Evolutionary conservation across 495 filamentous ascomycete genomes (phyloP).

Genomic region (Neurospora pannonica): DNA sequence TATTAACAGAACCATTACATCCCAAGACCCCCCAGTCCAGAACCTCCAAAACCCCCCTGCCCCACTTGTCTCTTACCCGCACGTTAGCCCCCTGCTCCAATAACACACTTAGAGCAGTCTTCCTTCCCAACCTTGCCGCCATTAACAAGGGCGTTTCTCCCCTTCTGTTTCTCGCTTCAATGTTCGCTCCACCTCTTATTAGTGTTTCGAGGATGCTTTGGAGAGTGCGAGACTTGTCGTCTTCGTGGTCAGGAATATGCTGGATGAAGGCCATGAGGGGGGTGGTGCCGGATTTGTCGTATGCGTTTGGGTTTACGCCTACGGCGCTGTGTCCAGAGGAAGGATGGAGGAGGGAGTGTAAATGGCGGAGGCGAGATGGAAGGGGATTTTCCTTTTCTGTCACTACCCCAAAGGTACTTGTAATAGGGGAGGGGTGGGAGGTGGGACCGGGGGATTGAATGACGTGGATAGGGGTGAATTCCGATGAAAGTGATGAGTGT

Average conservation of each 20-base stretch:
- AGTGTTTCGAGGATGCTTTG: slow-evolving; percentile 23
- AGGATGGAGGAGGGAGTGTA: slow-evolving; percentile 24
- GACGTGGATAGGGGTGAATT: background rate
- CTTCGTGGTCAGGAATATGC: slow-evolving; percentile 31
- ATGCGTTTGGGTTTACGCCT: slow-evolving; percentile 33
- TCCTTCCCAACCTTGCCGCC: slow-evolving; percentile 33
- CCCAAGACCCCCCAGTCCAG: slow-evolving; percentile 17
- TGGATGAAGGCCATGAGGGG: slow-evolving; percentile 38
- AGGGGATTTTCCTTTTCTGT: slow-evolving; percentile 5
- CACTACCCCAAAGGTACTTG: background rate
- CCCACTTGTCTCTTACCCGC: slow-evolving; percentile 29
- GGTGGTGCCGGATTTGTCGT: slow-evolving; percentile 32
- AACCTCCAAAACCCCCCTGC: slow-evolving; percentile 27
- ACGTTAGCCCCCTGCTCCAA: slow-evolving; percentile 35
- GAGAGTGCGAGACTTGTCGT: slow-evolving; percentile 28
- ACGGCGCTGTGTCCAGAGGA: slow-evolving; percentile 1
- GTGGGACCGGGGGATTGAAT: background rate
- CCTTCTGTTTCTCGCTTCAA: slow-evolving; percentile 32
- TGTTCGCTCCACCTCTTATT: slow-evolving; percentile 19
- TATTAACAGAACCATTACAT: background rate
- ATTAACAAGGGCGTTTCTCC: slow-evolving; percentile 40
- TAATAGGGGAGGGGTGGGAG: background rate
- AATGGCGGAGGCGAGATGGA: slow-evolving; percentile 18
- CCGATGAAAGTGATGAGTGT: background rate
- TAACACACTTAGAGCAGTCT: slow-evolving; percentile 32